These are phyloP conservation scores for Wickerhamiella spandovensis DNA, from an alignment of 805 yeast species.

Conservation along the genomic window DNA sequence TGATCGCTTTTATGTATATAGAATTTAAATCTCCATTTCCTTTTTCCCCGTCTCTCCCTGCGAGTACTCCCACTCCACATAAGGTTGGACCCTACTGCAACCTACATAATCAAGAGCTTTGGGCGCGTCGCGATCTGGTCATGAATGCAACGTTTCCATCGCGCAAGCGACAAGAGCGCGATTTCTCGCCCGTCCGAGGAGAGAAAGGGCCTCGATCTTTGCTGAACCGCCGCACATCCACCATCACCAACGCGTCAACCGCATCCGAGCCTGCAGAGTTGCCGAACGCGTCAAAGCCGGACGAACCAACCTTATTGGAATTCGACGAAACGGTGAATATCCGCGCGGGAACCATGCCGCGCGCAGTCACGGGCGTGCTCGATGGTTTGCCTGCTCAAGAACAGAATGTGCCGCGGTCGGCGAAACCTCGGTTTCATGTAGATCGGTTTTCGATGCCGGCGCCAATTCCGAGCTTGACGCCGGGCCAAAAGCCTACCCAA, in stretches of 20 bases:
- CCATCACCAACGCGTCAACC: not conserved
- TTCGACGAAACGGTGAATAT: not conserved
- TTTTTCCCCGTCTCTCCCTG: too few relatives aligned
- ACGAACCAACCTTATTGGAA: not conserved
- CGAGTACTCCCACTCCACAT: not conserved
- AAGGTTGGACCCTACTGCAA: not conserved
- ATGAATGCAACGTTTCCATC: not conserved
- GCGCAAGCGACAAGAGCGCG: not conserved
- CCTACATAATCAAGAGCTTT: not conserved
- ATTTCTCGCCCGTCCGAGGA: not conserved
- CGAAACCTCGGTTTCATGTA: too few relatives aligned
- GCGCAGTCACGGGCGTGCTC: not conserved
- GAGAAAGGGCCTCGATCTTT: not conserved
- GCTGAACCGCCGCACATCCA: not conserved
- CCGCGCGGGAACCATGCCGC: not conserved
- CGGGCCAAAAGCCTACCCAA: not conserved
- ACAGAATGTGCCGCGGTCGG: too few relatives aligned
- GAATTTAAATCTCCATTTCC: too few relatives aligned
- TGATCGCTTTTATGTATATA: too few relatives aligned
- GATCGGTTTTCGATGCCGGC: too few relatives aligned
- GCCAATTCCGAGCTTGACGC: not conserved
- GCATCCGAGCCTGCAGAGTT: not conserved
- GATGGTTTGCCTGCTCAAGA: not conserved
- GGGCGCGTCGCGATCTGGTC: not conserved
- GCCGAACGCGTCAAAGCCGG: not conserved